Evolutionary conservation across 2,329 filamentous ascomycete species (phyloP).

Genomic region (Phialemonium atrogriseum): DNA sequence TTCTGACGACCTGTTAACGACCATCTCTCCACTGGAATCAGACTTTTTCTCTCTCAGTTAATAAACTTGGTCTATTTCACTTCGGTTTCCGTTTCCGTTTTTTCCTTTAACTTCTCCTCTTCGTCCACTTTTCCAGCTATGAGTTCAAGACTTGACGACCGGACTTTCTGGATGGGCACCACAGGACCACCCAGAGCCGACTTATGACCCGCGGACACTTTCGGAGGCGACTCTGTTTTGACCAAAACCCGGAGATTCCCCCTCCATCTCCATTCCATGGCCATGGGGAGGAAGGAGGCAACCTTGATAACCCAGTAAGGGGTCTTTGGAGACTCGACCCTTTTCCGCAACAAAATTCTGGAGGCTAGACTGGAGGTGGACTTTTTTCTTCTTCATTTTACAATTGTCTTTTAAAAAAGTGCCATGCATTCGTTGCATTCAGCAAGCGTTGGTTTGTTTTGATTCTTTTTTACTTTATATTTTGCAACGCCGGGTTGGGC

Average conservation of each 20-base stretch:
- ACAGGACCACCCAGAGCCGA: slow-evolving; percentile 15
- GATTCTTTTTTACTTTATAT: background rate
- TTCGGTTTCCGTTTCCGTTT: slow-evolving; percentile 1
- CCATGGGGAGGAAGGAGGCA: background rate
- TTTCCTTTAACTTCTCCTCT: slow-evolving; percentile 2
- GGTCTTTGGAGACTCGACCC: background rate
- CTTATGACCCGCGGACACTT: slow-evolving; percentile 3
- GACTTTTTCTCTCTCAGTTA: background rate
- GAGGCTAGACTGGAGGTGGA: too few relatives aligned
- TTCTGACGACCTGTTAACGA: slow-evolving; percentile 4
- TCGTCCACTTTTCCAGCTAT: background rate
- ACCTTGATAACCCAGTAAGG: background rate
- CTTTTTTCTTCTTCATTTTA: slow-evolving; percentile 1
- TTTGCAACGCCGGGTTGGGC: slow-evolving; percentile 1
- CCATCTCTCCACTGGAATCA: slow-evolving; percentile 3
- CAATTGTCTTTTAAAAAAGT: background rate
- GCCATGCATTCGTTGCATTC: slow-evolving; percentile 1
- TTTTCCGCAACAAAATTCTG: background rate
- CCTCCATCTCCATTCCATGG: background rate
- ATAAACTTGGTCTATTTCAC: background rate
- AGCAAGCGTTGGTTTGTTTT: slow-evolving; percentile 1
- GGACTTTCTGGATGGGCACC: slow-evolving; percentile 11
- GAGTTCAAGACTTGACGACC: slow-evolving; percentile 1
- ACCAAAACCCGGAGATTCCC: slow-evolving; percentile 1
- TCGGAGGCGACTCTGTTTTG: slow-evolving; percentile 13